Evolutionary conservation across 257 asterid genomes (phyloP).

Genomic region (Buddleja alternifolia): DNA sequence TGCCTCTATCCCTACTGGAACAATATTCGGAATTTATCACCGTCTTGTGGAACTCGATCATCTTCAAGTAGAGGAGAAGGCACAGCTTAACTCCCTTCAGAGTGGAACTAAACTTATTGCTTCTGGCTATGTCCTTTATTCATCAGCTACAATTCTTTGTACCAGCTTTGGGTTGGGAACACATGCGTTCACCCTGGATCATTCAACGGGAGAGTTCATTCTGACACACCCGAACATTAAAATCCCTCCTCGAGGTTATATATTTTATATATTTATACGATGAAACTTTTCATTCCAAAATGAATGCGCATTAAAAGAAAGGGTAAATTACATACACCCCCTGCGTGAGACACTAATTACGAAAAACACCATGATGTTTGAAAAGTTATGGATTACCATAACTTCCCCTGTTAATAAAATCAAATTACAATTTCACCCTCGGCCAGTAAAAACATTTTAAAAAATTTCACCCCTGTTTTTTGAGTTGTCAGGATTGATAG

Average conservation of each 20-base stretch:
- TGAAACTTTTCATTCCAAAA: not conserved
- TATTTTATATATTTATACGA: conserved; percentile 26
- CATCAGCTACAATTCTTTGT: conserved; percentile 91
- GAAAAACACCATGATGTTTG: no score
- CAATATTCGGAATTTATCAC: conserved; percentile 80
- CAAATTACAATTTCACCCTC: no score
- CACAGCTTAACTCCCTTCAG: conserved; percentile 80
- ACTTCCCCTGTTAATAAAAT: no score
- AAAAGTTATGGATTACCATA: no score
- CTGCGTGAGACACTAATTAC: no score
- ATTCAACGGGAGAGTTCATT: conserved; percentile 80
- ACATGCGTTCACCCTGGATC: conserved; percentile 82
- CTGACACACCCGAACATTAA: conserved; percentile 70
- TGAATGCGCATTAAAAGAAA: no score
- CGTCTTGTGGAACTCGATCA: conserved; percentile 79
- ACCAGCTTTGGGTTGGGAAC: conserved; percentile 83
- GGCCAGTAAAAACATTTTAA: no score
- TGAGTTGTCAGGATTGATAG: no score
- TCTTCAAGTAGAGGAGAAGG: conserved; percentile 73
- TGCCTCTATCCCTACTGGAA: conserved; percentile 97
- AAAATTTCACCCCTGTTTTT: no score
- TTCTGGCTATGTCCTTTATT: conserved; percentile 85
- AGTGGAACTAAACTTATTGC: conserved; percentile 84
- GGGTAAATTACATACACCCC: no score
- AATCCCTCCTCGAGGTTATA: conserved; percentile 83